Evolutionary conservation across 495 filamentous ascomycete species (phyloP), one percentile per base, ranked within the genome.

Genomic region (Extremus antarcticus): DNA sequence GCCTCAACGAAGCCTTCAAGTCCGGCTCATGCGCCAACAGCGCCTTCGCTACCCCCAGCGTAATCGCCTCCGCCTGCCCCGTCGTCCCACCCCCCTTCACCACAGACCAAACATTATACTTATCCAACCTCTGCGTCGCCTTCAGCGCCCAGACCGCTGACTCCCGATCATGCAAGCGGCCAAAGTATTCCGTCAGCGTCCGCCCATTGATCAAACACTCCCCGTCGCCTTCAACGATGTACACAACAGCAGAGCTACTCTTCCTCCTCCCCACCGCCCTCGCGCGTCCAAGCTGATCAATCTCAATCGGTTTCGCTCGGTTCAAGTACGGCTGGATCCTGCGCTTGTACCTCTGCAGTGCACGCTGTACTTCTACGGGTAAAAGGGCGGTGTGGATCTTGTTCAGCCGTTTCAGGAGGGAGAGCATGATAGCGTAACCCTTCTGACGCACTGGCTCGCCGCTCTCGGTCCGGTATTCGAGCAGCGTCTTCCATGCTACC

Each of bases 101-200:
- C 11, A 82, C 73, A 51, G 82, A 88, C 85, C 86, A 99, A 13
- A 95, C 87, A 66, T 99, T 99, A 73, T 99, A 99, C 70, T 94
- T 96, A 70, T 94, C 89, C 54, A 94, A 66, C 51, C 92, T 75
- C n/a, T 81, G 73, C 29, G 90, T 91, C 46, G 79, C 78, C 57
- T 88, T 84, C 62, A 97, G 68, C 3, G 94, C 80, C 91, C 91
- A 97, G 9, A 94, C 72, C 0, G 86, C 92, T 63, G 88, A 96
- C 72, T 97, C 94, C 22, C 92, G 82, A 66, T 99, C 92, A 70
- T 97, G 90, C 43, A 97, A 70, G 23, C 92, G 78, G 25, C 82
- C 84, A 68, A 99, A 99, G 24, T 78, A 79, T 20, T 88, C 78
- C 21, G 78, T 75, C 47, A 99, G 70, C 13, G 74, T 79, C 73